A percentile compares a stretch with the other conserved stretches of the same genome.
Evolutionary conservation across 176 grass and related monocot species (phyloP).

Genomic region (Sorghum bicolor): Sorghum_bicolor_NCBIv3 NC_012879.2:3981501-3982000

Average conservation of each 20-base stretch:
- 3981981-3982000: not conserved
- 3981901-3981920: not conserved
- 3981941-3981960: not conserved
- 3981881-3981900: slow-evolving; percentile 5
- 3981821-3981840: not conserved
- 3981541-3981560: not conserved
- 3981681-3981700: not conserved
- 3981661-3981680: not conserved
- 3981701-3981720: not conserved
- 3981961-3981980: not conserved
- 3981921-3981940: not conserved
- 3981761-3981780: not conserved
- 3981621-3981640: not conserved
- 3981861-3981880: not conserved
- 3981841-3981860: not conserved
- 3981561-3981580: not conserved
- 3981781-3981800: not conserved
- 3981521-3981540: not conserved
- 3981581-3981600: not conserved
- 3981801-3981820: not conserved
- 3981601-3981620: not conserved
- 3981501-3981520: slow-evolving; percentile 2
- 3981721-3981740: not conserved
- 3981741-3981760: not conserved
- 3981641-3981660: not conserved